phyloP scores from a whole-genome alignment of 257 asterid genomes.

The Gardenia jasminoides region DNA sequence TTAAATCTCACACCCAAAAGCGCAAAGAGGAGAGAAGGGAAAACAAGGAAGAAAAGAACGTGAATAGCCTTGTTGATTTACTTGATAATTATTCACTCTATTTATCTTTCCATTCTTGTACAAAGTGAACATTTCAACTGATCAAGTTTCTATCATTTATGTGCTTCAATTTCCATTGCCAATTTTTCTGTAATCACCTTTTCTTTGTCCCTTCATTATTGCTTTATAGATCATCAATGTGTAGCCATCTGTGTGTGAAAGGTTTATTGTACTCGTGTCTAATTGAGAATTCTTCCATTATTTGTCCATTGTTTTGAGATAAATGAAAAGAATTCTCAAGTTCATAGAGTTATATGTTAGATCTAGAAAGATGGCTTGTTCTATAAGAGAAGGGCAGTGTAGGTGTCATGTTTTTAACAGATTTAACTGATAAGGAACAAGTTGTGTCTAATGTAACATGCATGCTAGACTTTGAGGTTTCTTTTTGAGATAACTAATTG shows the following conservation, averaged over 20 bases:
- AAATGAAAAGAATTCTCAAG: not conserved
- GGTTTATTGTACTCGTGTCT: not conserved
- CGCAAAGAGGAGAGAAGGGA: not conserved
- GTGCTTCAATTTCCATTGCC: not conserved
- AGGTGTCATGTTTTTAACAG: not conserved
- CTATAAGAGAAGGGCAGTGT: not conserved
- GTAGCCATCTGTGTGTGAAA: not conserved
- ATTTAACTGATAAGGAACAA: not conserved
- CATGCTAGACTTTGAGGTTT: not conserved
- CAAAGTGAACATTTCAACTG: not conserved
- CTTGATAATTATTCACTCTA: not conserved
- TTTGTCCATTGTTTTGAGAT: not conserved
- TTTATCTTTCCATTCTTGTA: not conserved
- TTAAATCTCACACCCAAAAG: not conserved
- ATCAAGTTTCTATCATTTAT: not conserved
- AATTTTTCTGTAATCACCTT: not conserved
- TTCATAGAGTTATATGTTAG: not conserved
- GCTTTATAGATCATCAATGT: not conserved
- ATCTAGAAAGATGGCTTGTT: not conserved
- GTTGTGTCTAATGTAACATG: not conserved
- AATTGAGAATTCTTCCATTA: not conserved
- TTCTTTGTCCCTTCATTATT: not conserved
- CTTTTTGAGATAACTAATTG: not conserved
- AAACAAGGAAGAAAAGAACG: not conserved
- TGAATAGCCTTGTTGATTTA: not conserved